phyloP scores from a whole-genome alignment of 2,329 filamentous ascomycete species.

The Pyrenophora teres region DNA sequence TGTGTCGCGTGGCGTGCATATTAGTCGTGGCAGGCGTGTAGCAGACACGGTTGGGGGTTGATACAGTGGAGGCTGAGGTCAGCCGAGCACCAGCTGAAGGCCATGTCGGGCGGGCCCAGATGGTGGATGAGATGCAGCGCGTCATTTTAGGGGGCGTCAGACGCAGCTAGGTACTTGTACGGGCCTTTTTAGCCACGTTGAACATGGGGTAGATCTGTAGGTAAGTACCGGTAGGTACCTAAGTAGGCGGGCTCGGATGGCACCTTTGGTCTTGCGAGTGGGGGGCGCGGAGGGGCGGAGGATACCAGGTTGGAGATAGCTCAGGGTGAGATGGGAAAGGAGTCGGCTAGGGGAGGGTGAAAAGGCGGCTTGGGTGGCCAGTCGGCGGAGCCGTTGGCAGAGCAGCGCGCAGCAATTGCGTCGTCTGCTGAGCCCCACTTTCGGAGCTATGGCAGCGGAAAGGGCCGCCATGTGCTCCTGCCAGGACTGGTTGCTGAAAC shows the following conservation, averaged over 20 bases:
- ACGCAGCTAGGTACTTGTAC: neutral
- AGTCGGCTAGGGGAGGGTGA: neutral
- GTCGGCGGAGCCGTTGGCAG: neutral
- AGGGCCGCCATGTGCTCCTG: slow-evolving; percentile 11
- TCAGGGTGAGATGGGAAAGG: neutral
- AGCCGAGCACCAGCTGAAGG: too few species aligned
- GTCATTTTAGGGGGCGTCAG: neutral
- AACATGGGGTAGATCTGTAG: slow-evolving; percentile 1
- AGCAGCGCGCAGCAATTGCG: slow-evolving; percentile 3
- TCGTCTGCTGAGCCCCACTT: slow-evolving; percentile 9
- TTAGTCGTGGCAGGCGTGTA: slow-evolving; percentile 5
- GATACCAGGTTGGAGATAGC: neutral
- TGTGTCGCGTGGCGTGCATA: slow-evolving; percentile 2
- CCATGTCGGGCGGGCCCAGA: too few species aligned
- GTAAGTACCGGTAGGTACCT: neutral
- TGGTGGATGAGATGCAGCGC: slow-evolving; percentile 1
- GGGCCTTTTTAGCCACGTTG: neutral
- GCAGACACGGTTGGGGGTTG: slow-evolving; percentile 1
- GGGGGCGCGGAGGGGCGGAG: neutral
- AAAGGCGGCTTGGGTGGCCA: too few species aligned
- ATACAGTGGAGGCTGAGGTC: slow-evolving; percentile 3
- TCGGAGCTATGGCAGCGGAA: slow-evolving; percentile 18
- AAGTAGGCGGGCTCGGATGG: neutral
- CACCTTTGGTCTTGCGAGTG: neutral
- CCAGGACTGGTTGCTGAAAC: slow-evolving; percentile 7